Percentiles rank a stretch among this genome's conserved stretches.
Conservation (phyloP, 2,329 filamentous ascomycete genomes). For the Penicillium sp. region DNA sequence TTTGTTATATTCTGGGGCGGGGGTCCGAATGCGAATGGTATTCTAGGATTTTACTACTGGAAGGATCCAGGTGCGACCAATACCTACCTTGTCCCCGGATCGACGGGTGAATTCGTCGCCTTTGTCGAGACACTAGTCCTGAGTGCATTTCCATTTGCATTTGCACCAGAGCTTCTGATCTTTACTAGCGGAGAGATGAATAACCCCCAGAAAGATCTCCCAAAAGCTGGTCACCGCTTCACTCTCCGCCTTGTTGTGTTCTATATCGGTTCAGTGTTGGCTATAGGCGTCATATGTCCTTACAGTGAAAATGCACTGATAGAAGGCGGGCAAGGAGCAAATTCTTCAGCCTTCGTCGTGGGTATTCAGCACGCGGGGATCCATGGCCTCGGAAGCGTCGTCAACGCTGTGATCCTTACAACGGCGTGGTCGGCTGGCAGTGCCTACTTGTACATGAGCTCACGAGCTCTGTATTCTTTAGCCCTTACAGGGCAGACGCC, state of each 20-base stretch:
- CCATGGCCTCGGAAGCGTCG: constrained; percentile 64
- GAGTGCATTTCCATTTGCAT: constrained; percentile 71
- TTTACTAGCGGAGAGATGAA: constrained; percentile 76
- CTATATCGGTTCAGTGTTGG: background rate
- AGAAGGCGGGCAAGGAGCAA: constrained; percentile 51
- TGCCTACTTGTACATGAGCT: constrained; percentile 72
- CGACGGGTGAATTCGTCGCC: constrained; percentile 30
- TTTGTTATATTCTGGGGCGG: constrained; percentile 23
- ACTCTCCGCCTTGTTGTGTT: constrained; percentile 1
- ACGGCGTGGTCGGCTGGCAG: constrained; percentile 76
- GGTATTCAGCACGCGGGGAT: constrained; percentile 59
- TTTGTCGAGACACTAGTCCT: constrained; percentile 23
- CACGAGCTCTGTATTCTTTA: constrained; percentile 66
- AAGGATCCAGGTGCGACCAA: constrained; percentile 61
- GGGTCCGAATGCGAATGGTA: constrained; percentile 50
- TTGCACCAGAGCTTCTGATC: constrained; percentile 74
- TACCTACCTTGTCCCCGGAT: constrained; percentile 45
- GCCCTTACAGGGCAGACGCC: constrained; percentile 66
- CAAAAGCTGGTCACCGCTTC: constrained; percentile 32
- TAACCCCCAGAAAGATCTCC: constrained; percentile 74
- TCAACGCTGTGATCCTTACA: constrained; percentile 75
- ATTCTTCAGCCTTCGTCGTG: constrained; percentile 47
- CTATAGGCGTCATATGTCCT: constrained; percentile 5
- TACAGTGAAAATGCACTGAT: constrained; percentile 20
- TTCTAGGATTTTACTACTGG: constrained; percentile 69